Percentiles rank a stretch among this genome's conserved stretches.
Conservation (phyloP, 208 protist genomes). For the Leptomonas seymouri region DNA sequence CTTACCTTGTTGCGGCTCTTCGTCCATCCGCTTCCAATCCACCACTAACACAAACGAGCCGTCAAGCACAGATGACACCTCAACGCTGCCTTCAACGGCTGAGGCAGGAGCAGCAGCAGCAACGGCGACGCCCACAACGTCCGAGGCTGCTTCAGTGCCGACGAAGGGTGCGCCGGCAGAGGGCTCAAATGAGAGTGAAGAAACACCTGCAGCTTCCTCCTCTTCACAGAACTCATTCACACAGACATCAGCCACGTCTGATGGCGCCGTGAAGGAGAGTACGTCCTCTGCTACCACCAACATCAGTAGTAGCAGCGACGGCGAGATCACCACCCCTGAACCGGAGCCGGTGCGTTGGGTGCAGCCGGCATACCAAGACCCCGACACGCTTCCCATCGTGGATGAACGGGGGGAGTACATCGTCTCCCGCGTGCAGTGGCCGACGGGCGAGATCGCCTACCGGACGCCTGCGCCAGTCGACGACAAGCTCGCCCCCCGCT, state of each 20-base stretch:
- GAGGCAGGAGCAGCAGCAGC: too few species aligned
- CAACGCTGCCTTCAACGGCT: too few species aligned
- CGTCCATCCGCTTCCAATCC: not conserved
- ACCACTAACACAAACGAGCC: not conserved
- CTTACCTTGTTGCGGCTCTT: not conserved
- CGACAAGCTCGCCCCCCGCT: constrained; percentile 74
- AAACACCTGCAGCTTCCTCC: not conserved
- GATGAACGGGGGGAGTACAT: constrained; percentile 86
- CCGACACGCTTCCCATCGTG: constrained; percentile 53
- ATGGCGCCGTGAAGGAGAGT: not conserved
- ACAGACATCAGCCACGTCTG: not conserved
- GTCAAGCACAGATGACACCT: not conserved
- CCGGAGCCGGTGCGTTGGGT: constrained; percentile 73
- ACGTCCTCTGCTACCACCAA: not conserved
- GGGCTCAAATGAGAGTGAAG: not conserved
- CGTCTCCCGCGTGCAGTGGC: constrained; percentile 84
- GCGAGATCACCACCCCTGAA: constrained; percentile 30
- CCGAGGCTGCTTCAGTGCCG: not conserved
- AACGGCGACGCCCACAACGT: not conserved
- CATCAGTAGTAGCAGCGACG: not conserved
- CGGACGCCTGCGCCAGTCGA: constrained; percentile 68
- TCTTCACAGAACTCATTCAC: not conserved
- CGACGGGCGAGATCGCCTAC: constrained; percentile 85
- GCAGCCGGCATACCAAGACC: constrained; percentile 49
- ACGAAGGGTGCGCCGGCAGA: not conserved